Base-by-base conservation (phyloP, 2,329 filamentous ascomycete genomes). In the Stagonosporopsis vannaccii region DNA sequence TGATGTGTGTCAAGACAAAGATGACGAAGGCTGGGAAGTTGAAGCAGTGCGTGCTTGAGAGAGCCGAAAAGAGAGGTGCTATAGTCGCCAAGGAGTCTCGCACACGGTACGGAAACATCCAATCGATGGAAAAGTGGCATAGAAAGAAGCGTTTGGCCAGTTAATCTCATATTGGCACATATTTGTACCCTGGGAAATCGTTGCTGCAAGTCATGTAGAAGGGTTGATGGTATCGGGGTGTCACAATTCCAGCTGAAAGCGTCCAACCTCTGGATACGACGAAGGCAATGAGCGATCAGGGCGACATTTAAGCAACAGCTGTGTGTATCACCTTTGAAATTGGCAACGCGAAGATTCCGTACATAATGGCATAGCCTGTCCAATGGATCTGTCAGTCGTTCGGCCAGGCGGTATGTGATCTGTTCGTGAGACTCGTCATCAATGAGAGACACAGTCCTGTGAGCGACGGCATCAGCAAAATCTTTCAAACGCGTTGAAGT, bases 241-340 rank as follows among this genome's bases (percentile, higher is more conserved):
- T 64, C 42, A 19, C 40, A 50, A 22, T 56, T 42, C 65, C 65
- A 67, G 30, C 51, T 64, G 40, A 36, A 56, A 1, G 47, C 46
- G 23, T 63, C 30, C 1, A 66, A 52, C 32, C 37, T 51, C 8
- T 47, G 49, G n/a, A 65, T 39, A 19, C 32, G 49, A 13, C 22
- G n/a, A 12, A 65, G 25, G 33, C 58, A 56, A 6, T 36, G 26
- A 20, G 22, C n/a, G 2, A 65, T 36, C 23, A 63, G 41, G 2
- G 30, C 9, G 8, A 41, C 35, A 26, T 67, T 67, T 32, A 67
- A 48, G 22, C 64, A 65, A 26, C 39, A 59, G 28, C 64, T 67
- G 13, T 39, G n/a, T 11, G 60, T 42, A 30, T 65, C 59, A 11
- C 64, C 64, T 35, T 55, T 45, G 41, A 65, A 67, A 17, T 58